These are phyloP conservation scores for Pelagophyceae sp. DNA, from an alignment of 352 stramenopile species.

Conservation along the genomic window DNA sequence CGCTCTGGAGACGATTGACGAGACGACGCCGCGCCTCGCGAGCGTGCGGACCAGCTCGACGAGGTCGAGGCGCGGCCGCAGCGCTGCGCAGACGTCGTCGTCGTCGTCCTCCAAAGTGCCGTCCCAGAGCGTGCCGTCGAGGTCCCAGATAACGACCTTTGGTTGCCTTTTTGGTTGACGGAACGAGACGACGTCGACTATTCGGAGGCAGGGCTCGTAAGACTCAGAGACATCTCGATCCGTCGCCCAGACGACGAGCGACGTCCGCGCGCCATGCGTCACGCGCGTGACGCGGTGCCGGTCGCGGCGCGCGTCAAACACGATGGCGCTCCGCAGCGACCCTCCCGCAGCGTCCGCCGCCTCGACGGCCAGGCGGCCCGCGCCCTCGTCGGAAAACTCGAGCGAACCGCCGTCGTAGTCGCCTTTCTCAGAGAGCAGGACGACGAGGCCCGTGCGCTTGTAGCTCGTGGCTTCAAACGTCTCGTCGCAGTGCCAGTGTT, in stretches of 20 bases:
- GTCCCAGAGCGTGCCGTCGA: no score
- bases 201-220: no score
- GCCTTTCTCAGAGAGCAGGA: background rate
- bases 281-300: background rate
- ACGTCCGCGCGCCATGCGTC: background rate
- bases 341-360: background rate
- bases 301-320: background rate
- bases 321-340: background rate
- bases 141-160: no score
- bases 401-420: slow-evolving; percentile 6
- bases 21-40: background rate
- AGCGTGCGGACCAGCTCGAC: background rate
- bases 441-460: background rate
- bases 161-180: no score
- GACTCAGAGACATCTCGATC: no score
- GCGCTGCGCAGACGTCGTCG: background rate
- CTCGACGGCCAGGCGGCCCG: background rate
- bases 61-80: background rate
- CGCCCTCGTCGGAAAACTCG: background rate
- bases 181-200: no score
- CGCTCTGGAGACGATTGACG: background rate
- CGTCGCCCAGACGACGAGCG: background rate
- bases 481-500: background rate
- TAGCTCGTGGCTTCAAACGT: background rate
- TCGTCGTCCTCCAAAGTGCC: background rate